phyloP scores from a whole-genome alignment of 106 monocot genomes.

The Platanthera zijinensis region DNA sequence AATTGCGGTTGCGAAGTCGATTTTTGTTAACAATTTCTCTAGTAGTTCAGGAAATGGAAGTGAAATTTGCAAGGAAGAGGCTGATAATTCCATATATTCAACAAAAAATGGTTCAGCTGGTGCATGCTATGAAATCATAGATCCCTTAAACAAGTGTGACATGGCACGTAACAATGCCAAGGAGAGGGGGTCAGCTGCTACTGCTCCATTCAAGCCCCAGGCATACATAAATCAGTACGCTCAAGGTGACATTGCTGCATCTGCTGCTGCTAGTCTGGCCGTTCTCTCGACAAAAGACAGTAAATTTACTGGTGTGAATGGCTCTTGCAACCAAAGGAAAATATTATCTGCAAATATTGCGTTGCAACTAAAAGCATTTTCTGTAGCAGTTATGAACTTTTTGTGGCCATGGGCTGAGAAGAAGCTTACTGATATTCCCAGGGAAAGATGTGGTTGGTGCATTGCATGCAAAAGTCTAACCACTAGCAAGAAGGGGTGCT shows the following conservation, averaged over 20 bases:
- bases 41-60: slow-evolving; percentile 17
- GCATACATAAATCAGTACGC: slow-evolving; percentile 73
- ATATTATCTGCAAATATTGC: slow-evolving; percentile 26
- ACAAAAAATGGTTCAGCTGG: slow-evolving; percentile 3
- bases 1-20: slow-evolving; percentile 16
- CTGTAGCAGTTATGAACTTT: slow-evolving; percentile 53
- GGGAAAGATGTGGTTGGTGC: slow-evolving; percentile 98
- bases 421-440: slow-evolving; percentile 62
- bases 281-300: slow-evolving; percentile 47
- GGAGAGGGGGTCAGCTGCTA: slow-evolving; percentile 3
- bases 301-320: slow-evolving; percentile 27
- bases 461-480: slow-evolving; percentile 51
- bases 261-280: slow-evolving; percentile 69
- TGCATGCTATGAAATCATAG: slow-evolving; percentile 7
- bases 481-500: slow-evolving; percentile 67
- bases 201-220: slow-evolving; percentile 41
- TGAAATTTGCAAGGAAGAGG: slow-evolving; percentile 25
- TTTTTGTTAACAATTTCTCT: slow-evolving; percentile 12
- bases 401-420: slow-evolving; percentile 73
- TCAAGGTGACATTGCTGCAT: slow-evolving; percentile 80
- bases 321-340: slow-evolving; percentile 43
- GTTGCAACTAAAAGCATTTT: slow-evolving; percentile 86
- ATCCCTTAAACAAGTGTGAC: slow-evolving; percentile 2
- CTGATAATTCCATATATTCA: slow-evolving; percentile 12
- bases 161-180: slow-evolving; percentile 13